phyloP scores from a whole-genome alignment of 2,329 filamentous ascomycete genomes.

The Sarocladiaceae sp. region DNA sequence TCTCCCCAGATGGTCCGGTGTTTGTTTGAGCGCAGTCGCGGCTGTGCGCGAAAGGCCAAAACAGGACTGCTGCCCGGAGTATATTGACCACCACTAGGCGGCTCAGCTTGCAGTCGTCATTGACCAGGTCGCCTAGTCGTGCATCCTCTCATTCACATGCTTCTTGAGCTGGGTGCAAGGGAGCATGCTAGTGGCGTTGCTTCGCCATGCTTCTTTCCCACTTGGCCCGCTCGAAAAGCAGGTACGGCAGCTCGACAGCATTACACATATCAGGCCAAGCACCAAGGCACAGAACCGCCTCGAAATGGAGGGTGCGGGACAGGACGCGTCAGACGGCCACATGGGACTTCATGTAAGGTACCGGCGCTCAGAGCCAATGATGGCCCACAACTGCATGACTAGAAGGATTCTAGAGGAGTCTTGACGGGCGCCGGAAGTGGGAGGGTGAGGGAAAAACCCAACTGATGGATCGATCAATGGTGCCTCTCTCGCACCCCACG shows the following conservation, averaged over 20 bases:
- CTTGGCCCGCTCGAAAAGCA: not conserved
- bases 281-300: slow-evolving; percentile 11
- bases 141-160: not conserved
- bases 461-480: not conserved
- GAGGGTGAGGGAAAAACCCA: slow-evolving; percentile 16
- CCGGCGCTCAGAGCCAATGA: slow-evolving; percentile 20
- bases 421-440: not conserved
- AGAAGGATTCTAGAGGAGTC: slow-evolving; percentile 9
- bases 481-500: not conserved
- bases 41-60: no score
- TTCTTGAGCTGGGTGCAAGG: not conserved
- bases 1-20: no score
- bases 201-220: not conserved
- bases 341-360: slow-evolving; percentile 34
- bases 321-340: slow-evolving; percentile 32
- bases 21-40: no score
- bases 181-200: not conserved
- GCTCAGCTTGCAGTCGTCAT: no score
- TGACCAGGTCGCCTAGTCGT: no score
- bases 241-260: not conserved
- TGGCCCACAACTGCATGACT: not conserved
- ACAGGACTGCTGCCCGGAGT: no score
- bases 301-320: slow-evolving; percentile 13
- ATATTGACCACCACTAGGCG: no score
- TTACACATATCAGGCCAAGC: not conserved